A percentile compares a stretch with the other conserved stretches of the same genome.
These are phyloP conservation scores for Pseudonectria foliicola DNA, from an alignment of 2,329 filamentous ascomycete species.

Conservation along the genomic window DNA sequence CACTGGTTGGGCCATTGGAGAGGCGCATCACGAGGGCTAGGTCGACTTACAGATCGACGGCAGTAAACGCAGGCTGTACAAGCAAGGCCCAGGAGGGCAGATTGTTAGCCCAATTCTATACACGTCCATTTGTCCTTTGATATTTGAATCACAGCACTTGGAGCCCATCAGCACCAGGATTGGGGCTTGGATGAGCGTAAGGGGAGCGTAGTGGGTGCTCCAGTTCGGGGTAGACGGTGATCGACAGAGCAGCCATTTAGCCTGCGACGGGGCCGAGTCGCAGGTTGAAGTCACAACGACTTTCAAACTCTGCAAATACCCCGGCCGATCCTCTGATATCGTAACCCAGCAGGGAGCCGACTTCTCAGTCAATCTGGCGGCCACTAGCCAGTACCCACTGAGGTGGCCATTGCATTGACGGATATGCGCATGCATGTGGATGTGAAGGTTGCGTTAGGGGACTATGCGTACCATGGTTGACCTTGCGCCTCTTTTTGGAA, in stretches of 20 bases:
- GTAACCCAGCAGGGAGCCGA: too few relatives aligned
- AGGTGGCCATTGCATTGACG: too few relatives aligned
- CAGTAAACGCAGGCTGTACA: constrained; percentile 74
- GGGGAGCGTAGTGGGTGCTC: background rate
- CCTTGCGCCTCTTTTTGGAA: constrained; percentile 80
- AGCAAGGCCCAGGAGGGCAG: constrained; percentile 20
- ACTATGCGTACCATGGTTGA: constrained; percentile 69
- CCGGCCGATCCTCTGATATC: too few relatives aligned
- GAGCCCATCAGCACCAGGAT: constrained; percentile 5
- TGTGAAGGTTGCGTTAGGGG: too few relatives aligned
- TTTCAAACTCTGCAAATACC: too few relatives aligned
- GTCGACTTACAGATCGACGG: constrained; percentile 74
- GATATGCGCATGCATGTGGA: too few relatives aligned
- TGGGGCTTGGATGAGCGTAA: background rate
- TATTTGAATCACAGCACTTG: constrained; percentile 15
- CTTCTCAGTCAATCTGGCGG: too few relatives aligned
- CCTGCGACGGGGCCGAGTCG: too few relatives aligned
- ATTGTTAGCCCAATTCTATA: constrained; percentile 23
- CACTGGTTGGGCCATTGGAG: constrained; percentile 13
- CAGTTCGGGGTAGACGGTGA: background rate
- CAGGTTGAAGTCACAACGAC: too few relatives aligned
- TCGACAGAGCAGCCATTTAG: too few relatives aligned
- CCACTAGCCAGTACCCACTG: too few relatives aligned
- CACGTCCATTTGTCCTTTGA: constrained; percentile 4
- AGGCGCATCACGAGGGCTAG: constrained; percentile 19